Evolutionary conservation across 2,329 filamentous ascomycete genomes (phyloP), one percentile per base, ranked within the genome.

Genomic region (Alternaria burnsii): DNA sequence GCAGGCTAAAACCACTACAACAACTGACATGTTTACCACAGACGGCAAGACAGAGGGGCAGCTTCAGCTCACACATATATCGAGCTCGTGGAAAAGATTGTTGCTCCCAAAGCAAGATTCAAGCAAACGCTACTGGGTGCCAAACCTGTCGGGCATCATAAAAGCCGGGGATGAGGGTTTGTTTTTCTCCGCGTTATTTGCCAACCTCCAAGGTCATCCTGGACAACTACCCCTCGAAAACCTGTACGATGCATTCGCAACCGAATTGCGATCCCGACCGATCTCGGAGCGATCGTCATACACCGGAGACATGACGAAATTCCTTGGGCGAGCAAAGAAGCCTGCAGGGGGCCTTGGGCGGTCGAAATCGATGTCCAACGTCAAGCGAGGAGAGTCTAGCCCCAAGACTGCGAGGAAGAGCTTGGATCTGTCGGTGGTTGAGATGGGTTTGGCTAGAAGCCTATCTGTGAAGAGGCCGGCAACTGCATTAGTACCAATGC

Each of bases 91-190:
- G 67, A 69, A 55, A 50, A 67, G 66, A 14, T 28, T 72, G 1
- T 67, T 76, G 5, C 5, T 51, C 12, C 48, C 62, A n/a, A 75
- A 71, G 42, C 63, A 61, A 38, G 58, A 66, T 3, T 61, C 59
- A 12, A 59, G 41, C 18, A 61, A 55, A 18, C 46, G 59, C 11
- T 61, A 65, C 8, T 70, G 68, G 67, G 70, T 73, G 16, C 74
- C 75, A 12, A 68, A 65, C 3, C 28, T 76, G n/a, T 70, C 72
- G 12, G 68, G 65, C 36, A 66, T 78, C 32, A 59, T 78, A 60
- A 74, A 75, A 62, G 74, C 74, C 42, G 75, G 72, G 18, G 74
- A 78, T 55, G 74, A 78, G 46, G 69, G 65, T 3, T 12, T 75
- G 12, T 68, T 70, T 48, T 67, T 67, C 18, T 74, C 72, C 16